Percentiles rank a stretch among this genome's conserved stretches.
Evolutionary conservation across 2,329 filamentous ascomycete species (phyloP).

Genomic region (Paecilomyces niveus): DNA sequence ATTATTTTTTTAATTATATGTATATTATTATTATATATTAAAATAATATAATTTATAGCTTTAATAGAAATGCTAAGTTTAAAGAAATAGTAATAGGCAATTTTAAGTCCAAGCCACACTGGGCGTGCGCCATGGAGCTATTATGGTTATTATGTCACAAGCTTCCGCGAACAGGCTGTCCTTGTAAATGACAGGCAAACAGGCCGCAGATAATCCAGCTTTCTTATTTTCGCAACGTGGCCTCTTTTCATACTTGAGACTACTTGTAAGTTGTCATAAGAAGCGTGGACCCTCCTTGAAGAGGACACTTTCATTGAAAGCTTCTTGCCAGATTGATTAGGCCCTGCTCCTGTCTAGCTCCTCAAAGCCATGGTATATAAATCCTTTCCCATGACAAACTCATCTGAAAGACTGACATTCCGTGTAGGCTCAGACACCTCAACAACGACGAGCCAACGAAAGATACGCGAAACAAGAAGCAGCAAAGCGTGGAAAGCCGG

Average conservation of each 20-base stretch:
- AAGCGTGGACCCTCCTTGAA: neutral
- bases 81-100: too few species aligned
- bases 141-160: too few species aligned
- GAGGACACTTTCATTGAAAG: neutral
- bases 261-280: neutral
- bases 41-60: too few species aligned
- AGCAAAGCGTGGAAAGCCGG: constrained; percentile 52
- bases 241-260: neutral
- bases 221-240: neutral
- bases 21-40: too few species aligned
- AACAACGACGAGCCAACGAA: constrained; percentile 58
- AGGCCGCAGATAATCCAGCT: too few species aligned
- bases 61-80: too few species aligned
- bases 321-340: neutral
- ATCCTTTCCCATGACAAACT: neutral
- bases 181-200: too few species aligned
- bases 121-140: too few species aligned
- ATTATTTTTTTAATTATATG: too few species aligned
- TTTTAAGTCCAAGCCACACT: too few species aligned
- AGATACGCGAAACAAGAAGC: constrained; percentile 53
- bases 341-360: neutral
- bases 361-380: neutral
- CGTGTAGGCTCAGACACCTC: constrained; percentile 54
- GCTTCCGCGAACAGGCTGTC: too few species aligned
- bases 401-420: neutral